Conservation (phyloP, 2,329 filamentous ascomycete genomes). For the Colletotrichum brevisporum region DNA sequence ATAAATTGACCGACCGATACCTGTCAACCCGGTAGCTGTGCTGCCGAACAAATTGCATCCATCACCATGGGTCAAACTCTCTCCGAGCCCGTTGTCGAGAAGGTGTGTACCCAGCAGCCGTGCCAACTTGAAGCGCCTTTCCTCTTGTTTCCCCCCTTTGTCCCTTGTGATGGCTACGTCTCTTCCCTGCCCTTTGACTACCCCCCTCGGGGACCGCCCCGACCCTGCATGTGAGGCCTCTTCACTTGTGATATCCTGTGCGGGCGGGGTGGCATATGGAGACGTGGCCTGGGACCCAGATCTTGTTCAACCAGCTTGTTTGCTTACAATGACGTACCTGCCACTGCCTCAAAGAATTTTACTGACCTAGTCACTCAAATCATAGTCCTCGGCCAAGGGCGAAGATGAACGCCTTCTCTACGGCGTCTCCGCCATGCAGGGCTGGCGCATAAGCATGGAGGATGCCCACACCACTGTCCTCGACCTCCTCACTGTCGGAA, state of each 20-base stretch:
- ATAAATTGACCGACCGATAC: conserved; percentile 31
- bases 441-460: conserved; percentile 99
- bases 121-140: not conserved
- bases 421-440: conserved; percentile 98
- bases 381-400: conserved; percentile 87
- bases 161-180: conserved; percentile 1
- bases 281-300: not conserved
- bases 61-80: conserved; percentile 96
- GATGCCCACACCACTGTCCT: conserved; percentile 93
- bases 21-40: conserved; percentile 45
- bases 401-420: conserved; percentile 94
- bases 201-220: not conserved
- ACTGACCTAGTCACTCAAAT: conserved; percentile 38
- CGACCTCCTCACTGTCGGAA: conserved; percentile 78
- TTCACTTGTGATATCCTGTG: conserved; percentile 26
- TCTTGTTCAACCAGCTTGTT: not conserved
- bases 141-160: conserved; percentile 5
- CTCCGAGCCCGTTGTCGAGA: conserved; percentile 98
- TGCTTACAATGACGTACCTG: conserved; percentile 32
- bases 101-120: conserved; percentile 74
- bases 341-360: not conserved
- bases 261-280: conserved; percentile 18
- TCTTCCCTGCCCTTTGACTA: not conserved
- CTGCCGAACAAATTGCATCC: conserved; percentile 47
- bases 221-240: conserved; percentile 12